Evolutionary conservation across 805 yeast genomes (phyloP).

Genomic region (Candida montana): DNA sequence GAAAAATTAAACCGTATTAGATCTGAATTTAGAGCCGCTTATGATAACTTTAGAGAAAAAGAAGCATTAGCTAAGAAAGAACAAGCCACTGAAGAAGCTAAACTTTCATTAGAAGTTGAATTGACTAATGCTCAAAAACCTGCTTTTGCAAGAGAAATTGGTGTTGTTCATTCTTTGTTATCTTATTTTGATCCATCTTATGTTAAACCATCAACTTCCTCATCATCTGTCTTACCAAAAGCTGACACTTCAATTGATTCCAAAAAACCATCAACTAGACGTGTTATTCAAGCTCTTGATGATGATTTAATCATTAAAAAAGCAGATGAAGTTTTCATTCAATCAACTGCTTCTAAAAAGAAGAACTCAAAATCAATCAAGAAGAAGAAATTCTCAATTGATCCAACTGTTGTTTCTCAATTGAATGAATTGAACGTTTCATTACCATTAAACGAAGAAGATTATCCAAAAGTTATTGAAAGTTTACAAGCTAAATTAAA

Average conservation of each 20-base stretch:
- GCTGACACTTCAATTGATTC: conserved; percentile 23
- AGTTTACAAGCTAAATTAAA: conserved; percentile 68
- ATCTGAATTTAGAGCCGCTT: conserved; percentile 70
- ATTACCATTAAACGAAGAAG: conserved; percentile 73
- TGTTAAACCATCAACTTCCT: conserved; percentile 45
- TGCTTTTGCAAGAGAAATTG: conserved; percentile 78
- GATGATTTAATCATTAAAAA: conserved; percentile 62
- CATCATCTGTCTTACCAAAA: conserved; percentile 2
- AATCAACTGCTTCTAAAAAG: conserved; percentile 43
- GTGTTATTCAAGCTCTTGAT: conserved; percentile 53
- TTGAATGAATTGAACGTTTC: conserved; percentile 71
- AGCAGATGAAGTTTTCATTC: conserved; percentile 51
- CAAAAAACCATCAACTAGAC: conserved; percentile 15
- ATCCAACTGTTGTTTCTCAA: conserved; percentile 72
- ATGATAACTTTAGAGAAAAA: conserved; percentile 69
- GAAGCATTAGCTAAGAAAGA: conserved; percentile 57
- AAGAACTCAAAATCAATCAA: conserved; percentile 47
- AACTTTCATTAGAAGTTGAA: conserved; percentile 58
- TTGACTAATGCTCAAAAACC: conserved; percentile 74
- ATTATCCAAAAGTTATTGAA: conserved; percentile 57
- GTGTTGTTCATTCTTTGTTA: conserved; percentile 67
- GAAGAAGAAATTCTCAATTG: conserved; percentile 62
- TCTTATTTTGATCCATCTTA: conserved; percentile 72
- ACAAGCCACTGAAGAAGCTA: conserved; percentile 48
- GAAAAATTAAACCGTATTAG: conserved; percentile 62